Conservation (phyloP, 441 rosid species). For the Gossypium davidsonii region DNA sequence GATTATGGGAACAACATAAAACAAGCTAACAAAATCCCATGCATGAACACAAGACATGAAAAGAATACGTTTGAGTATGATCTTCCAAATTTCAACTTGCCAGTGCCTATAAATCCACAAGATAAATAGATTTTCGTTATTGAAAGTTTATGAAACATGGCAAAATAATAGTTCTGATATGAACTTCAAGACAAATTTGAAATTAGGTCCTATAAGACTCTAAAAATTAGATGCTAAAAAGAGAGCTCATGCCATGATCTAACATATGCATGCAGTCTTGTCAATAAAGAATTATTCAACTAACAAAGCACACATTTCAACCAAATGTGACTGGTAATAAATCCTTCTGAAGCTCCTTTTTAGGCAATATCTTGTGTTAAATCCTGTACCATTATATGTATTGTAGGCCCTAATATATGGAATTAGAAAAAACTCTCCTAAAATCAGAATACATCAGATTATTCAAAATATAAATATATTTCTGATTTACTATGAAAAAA, state of each 20-base stretch:
- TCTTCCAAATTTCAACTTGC: slow-evolving; percentile 1
- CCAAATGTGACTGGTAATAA: neutral
- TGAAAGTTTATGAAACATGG: neutral
- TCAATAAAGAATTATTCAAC: neutral
- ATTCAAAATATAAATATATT: neutral
- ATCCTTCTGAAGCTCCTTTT: neutral
- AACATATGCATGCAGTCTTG: neutral
- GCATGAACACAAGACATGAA: neutral
- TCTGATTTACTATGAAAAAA: neutral
- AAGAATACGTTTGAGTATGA: neutral
- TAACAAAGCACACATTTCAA: neutral
- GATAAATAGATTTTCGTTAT: neutral
- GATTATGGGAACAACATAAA: neutral
- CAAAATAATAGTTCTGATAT: neutral
- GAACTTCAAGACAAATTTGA: neutral
- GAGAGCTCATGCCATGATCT: neutral
- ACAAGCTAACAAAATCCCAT: neutral
- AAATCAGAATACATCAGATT: neutral
- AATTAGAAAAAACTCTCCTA: neutral
- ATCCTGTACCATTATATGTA: neutral
- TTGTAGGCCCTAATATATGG: neutral
- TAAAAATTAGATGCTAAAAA: neutral
- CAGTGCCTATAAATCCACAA: neutral
- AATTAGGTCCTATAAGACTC: neutral
- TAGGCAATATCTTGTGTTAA: neutral